These are phyloP conservation scores for Coniosporium tulheliwenetii DNA, from an alignment of 2,329 filamentous ascomycete genomes.

Conservation along the genomic window DNA sequence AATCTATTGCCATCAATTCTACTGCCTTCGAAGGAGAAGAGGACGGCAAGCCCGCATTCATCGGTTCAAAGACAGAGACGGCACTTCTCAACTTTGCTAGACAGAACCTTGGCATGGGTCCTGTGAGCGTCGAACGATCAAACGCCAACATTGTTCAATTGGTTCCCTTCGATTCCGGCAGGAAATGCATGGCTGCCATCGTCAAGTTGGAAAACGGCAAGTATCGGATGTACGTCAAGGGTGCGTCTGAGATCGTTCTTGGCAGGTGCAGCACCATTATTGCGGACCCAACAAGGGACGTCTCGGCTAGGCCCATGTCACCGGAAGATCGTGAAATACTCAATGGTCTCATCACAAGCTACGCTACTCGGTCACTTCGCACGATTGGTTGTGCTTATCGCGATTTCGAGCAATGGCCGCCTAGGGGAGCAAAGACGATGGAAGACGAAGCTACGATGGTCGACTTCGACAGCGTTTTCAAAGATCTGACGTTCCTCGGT, in stretches of 20 bases:
- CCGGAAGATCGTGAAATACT: constrained; percentile 42
- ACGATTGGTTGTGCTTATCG: constrained; percentile 75
- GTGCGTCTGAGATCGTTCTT: constrained; percentile 35
- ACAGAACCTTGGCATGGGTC: constrained; percentile 48
- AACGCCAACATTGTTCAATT: constrained; percentile 44
- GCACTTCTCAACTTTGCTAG: constrained; percentile 56
- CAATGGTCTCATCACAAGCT: constrained; percentile 54
- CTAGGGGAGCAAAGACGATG: constrained; percentile 39
- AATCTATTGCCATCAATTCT: constrained; percentile 53
- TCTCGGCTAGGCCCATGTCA: constrained; percentile 36
- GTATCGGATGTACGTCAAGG: constrained; percentile 41
- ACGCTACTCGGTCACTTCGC: constrained; percentile 64
- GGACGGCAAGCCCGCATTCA: constrained; percentile 42
- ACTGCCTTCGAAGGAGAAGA: constrained; percentile 53
- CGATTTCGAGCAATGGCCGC: constrained; percentile 74
- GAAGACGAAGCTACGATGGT: constrained; percentile 48
- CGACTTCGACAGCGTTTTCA: constrained; percentile 52
- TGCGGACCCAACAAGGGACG: constrained; percentile 42
- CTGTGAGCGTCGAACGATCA: constrained; percentile 43
- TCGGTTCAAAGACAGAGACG: constrained; percentile 67
- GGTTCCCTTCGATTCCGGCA: constrained; percentile 45
- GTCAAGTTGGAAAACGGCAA: constrained; percentile 37
- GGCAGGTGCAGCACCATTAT: constrained; percentile 35
- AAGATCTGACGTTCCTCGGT: constrained; percentile 57
- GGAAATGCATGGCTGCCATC: constrained; percentile 56